phyloP scores from a whole-genome alignment of 2,329 filamentous ascomycete species.

The Diatrype stigma region DNA sequence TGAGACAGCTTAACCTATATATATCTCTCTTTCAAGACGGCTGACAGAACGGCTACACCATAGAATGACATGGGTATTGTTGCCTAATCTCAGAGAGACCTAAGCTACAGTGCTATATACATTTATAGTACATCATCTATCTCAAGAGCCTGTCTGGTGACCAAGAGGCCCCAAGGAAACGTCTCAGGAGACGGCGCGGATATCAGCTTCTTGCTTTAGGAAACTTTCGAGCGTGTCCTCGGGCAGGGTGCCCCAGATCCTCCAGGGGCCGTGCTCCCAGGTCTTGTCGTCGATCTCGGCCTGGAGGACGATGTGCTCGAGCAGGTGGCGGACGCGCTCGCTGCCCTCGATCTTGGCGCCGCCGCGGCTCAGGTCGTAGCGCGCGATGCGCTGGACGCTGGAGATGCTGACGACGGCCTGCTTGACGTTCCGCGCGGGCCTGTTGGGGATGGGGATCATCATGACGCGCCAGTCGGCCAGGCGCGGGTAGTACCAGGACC shows the following conservation, averaged over 20 bases:
- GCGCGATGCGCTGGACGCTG: constrained; percentile 51
- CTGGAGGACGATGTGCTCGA: constrained; percentile 64
- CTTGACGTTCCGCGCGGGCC: constrained; percentile 38
- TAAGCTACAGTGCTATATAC: no score
- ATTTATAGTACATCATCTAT: no score
- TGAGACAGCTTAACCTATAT: no score
- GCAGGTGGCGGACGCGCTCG: constrained; percentile 48
- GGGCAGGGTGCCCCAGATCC: constrained; percentile 59
- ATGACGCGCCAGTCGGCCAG: constrained; percentile 53
- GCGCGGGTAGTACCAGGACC: constrained; percentile 37
- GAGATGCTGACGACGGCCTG: constrained; percentile 59
- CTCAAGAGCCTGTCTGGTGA: no score
- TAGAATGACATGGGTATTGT: no score
- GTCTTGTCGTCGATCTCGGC: constrained; percentile 40
- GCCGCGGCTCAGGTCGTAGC: constrained; percentile 31
- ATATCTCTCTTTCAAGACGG: no score
- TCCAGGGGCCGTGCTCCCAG: constrained; percentile 51
- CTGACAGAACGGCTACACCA: no score
- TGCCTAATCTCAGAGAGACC: no score
- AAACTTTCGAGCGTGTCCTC: constrained; percentile 46
- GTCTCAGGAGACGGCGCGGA: neutral
- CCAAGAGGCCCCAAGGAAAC: no score
- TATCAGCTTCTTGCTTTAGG: constrained; percentile 18
- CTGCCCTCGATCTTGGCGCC: constrained; percentile 41
- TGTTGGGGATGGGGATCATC: constrained; percentile 39